Evolutionary conservation across 1,139 yeast genomes (phyloP).

Genomic region (Kazachstania sp.): DNA sequence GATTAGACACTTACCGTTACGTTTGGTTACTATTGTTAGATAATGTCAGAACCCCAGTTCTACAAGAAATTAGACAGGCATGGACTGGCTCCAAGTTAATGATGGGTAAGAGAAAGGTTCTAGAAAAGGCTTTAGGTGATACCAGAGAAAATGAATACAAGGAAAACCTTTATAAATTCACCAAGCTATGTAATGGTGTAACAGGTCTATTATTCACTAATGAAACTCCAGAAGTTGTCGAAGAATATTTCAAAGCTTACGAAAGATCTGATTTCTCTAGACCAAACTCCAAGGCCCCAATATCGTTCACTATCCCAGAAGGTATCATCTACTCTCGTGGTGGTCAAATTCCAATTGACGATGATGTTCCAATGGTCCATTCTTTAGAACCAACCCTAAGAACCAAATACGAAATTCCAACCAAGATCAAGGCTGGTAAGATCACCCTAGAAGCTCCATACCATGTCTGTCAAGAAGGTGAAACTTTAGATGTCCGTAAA

Average conservation of each 20-base stretch:
- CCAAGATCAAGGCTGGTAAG: slow-evolving; percentile 83
- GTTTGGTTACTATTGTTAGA: slow-evolving; percentile 82
- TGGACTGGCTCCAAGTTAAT: slow-evolving; percentile 87
- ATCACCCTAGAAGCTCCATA: slow-evolving; percentile 68
- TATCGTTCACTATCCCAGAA: slow-evolving; percentile 75
- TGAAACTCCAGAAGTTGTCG: slow-evolving; percentile 77
- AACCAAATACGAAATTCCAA: slow-evolving; percentile 82
- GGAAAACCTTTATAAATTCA: slow-evolving; percentile 66
- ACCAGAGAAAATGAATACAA: slow-evolving; percentile 83
- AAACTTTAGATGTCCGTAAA: slow-evolving; percentile 78
- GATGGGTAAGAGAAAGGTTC: slow-evolving; percentile 86
- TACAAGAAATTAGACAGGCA: slow-evolving; percentile 84
- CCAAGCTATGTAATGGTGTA: slow-evolving; percentile 56
- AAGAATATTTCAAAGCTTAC: slow-evolving; percentile 72
- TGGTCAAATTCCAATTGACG: slow-evolving; percentile 81
- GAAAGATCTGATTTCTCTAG: slow-evolving; percentile 78
- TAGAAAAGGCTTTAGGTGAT: slow-evolving; percentile 86
- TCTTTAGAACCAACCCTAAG: slow-evolving; percentile 89
- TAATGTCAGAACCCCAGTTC: slow-evolving; percentile 91
- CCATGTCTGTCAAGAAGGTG: slow-evolving; percentile 73
- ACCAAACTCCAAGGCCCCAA: slow-evolving; percentile 77
- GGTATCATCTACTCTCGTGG: slow-evolving; percentile 93
- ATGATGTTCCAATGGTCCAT: slow-evolving; percentile 94
- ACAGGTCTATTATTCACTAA: slow-evolving; percentile 84
- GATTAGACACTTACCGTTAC: slow-evolving; percentile 67